phyloP scores from a whole-genome alignment of 768 basidiomycete genomes.

The Piloderma croceum region DNA sequence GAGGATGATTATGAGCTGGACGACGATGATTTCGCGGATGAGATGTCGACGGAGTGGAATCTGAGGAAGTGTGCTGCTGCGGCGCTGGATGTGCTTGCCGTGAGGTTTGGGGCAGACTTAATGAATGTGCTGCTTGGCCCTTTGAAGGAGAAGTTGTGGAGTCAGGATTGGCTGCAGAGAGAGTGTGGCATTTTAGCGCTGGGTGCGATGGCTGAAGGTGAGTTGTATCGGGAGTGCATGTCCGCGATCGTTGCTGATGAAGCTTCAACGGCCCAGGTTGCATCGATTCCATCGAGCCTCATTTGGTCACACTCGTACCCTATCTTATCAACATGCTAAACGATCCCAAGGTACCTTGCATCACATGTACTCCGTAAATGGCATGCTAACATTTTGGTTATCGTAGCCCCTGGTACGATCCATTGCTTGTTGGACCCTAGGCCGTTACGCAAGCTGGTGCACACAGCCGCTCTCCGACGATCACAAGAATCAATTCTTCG shows the following conservation, averaged over 20 bases:
- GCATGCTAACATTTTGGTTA: constrained; percentile 7
- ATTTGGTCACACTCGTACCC: constrained; percentile 88
- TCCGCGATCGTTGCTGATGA: constrained; percentile 7
- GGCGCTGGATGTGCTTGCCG: constrained; percentile 92
- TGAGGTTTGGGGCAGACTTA: constrained; percentile 86
- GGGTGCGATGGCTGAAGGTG: constrained; percentile 98
- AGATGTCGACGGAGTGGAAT: constrained; percentile 98
- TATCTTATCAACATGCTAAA: constrained; percentile 87
- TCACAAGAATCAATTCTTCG: constrained; percentile 85
- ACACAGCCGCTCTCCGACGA: constrained; percentile 80
- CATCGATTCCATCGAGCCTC: constrained; percentile 92
- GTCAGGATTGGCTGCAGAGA: constrained; percentile 84
- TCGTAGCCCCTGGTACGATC: constrained; percentile 90
- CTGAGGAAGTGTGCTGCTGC: constrained; percentile 97
- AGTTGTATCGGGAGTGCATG: constrained; percentile 11
- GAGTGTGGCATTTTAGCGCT: constrained; percentile 95
- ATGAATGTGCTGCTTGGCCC: constrained; percentile 84
- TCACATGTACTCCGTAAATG: constrained; percentile 6
- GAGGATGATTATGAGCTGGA: constrained; percentile 86
- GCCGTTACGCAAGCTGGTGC: constrained; percentile 97
- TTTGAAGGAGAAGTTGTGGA: constrained; percentile 92
- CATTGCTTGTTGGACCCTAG: constrained; percentile 99
- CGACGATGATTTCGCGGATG: constrained; percentile 91
- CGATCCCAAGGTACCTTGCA: constrained; percentile 73
- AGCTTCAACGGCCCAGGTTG: constrained; percentile 55